Evolutionary conservation across 768 basidiomycete genomes (phyloP), one percentile per base, ranked within the genome.

Genomic region (Gloeostereum incarnatum): DNA sequence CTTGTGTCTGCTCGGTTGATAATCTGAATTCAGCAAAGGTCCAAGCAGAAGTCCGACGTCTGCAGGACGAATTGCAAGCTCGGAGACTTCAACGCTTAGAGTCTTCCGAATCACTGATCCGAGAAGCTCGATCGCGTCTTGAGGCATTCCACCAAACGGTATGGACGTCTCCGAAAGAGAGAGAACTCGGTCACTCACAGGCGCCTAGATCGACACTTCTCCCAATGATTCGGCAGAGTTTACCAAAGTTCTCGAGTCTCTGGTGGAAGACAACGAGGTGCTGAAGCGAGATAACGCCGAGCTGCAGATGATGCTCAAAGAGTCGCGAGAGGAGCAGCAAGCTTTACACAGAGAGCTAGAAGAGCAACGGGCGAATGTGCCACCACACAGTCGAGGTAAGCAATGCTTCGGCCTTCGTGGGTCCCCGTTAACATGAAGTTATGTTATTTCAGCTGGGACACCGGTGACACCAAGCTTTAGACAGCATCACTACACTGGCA

Each of bases 251-350:
- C 61, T 96, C 10, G 88, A 90, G 53, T 77, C 81, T n/a, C 66
- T 94, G 21, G 89, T 92, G 6, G 75, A 78, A 23, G 86, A 88
- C 49, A 94, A 91, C 49, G 86, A 92, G 47, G 68, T 68, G 18
- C 60, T 93, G 37, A 87, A 86, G 56, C 77, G 75, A 14, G 88
- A 90, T 49, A 89, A 86, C 42, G 69, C 73, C 5, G 88, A 94
- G 51, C 59, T 94, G 34, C 81, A 85, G 41, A 71, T 70, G 33
- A 57, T 91, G 6, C 63, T 97, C 5, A 58, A 72, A 2, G 84
- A 89, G 35, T 70, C 84, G 1, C 72, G 88, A 19, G 89, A 93
- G 51, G 86, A 92, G 44, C 54, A 81, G 4, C 74, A 78, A 39
- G 53, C 60, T 1, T 52, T 89, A 31, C 79, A 80, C 37, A 78